Evolutionary conservation across 495 filamentous ascomycete genomes (phyloP), one percentile per base, ranked within the genome.

Genomic region (Oidiodendron maius): DNA sequence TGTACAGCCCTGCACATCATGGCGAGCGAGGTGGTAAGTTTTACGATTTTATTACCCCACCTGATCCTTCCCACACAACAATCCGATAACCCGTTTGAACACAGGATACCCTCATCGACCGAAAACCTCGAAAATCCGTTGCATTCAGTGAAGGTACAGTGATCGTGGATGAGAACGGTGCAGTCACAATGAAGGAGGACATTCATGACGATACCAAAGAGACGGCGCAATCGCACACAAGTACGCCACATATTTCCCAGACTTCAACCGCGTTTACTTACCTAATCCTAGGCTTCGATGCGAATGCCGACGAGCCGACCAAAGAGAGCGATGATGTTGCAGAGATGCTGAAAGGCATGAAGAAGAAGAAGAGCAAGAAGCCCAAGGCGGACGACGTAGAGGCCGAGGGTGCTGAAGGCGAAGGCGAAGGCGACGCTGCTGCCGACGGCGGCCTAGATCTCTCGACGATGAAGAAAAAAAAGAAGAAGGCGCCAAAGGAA

Each of bases 91-190:
- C 13, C 38, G 12, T 21, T 40, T 41, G 50, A 61, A 56, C 63
- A 47, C 46, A 56, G 58, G 45, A 61, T 46, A 46, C 56, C 41
- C 65, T 62, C 42, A 48, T 56, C 25, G 75, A 72, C 49, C 69
- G 69, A 49, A 82, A 76, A 65, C 79, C 82, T 62, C 87, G 90
- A 68, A 96, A 95, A 64, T 91, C 86, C 26, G 90, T 96, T 57
- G 84, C 87, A 24, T 96, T 96, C 66, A 88, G 81, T 60, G 86
- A 91, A 67, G 86, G 84, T 52, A 72, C 84, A 42, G 80, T 85
- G 51, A 82, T 94, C 58, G 87, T 94, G 57, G 84, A 91, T 70
- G 78, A 79, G 61, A 86, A 93, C 72, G 90, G 90, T 48, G 77
- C 80, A 65, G 78, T 96, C 49, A 87, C 78, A 64, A 74, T 71